phyloP scores from a whole-genome alignment of 2,329 filamentous ascomycete species.

The Aspergillus novoparasiticus region DNA sequence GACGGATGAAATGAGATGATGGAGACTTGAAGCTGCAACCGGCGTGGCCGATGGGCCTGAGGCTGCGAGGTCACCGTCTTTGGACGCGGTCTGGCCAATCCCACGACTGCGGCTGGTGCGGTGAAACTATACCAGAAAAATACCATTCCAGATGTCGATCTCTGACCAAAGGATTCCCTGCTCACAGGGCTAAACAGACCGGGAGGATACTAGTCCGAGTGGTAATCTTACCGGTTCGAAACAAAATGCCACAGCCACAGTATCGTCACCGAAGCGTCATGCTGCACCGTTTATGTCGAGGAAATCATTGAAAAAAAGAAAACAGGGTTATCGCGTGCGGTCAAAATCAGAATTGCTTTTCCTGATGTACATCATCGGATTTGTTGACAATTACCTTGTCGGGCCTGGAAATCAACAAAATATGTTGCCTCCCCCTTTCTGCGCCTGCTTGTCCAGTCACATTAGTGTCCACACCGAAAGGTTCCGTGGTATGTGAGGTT shows the following conservation, averaged over 20 bases:
- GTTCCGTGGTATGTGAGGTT: conserved; percentile 20
- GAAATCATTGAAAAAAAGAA: background rate
- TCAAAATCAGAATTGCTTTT: background rate
- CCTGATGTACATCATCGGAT: background rate
- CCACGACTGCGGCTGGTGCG: conserved; percentile 6
- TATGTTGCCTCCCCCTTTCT: conserved; percentile 19
- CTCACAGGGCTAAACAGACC: background rate
- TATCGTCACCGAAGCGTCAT: conserved; percentile 1
- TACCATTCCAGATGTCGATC: conserved; percentile 2
- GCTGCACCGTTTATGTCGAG: background rate
- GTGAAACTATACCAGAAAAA: conserved; percentile 2
- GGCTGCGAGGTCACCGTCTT: conserved; percentile 16
- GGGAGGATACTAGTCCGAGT: background rate
- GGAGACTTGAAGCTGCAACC: conserved; percentile 13
- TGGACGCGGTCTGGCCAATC: conserved; percentile 24
- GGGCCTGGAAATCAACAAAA: conserved; percentile 1
- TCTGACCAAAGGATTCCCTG: background rate
- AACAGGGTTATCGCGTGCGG: background rate
- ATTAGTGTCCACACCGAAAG: conserved; percentile 12
- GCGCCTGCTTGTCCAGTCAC: conserved; percentile 15
- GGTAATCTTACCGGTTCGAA: background rate
- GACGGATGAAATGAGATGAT: conserved; percentile 14
- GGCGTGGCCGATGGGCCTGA: conserved; percentile 20
- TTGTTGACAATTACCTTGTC: conserved; percentile 12
- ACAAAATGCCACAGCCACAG: background rate